Percentiles rank a stretch among this genome's conserved stretches.
Conservation (phyloP, 1,139 yeast genomes). For the Kazachstania sp. region DNA sequence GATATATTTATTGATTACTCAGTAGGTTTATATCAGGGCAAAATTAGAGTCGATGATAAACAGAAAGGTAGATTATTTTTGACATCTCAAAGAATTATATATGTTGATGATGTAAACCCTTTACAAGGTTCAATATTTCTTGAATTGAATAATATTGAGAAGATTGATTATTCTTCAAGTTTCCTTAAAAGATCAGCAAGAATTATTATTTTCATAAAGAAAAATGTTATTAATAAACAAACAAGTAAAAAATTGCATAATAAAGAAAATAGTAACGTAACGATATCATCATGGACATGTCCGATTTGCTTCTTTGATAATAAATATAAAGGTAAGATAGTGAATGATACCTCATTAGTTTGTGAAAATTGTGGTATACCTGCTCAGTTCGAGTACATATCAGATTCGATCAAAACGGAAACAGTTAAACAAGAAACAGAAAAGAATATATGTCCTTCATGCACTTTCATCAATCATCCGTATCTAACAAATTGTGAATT, state of each 20-base stretch:
- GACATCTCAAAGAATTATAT: constrained; percentile 65
- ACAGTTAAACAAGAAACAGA: constrained; percentile 1
- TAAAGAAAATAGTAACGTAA: constrained; percentile 16
- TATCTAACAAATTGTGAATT: constrained; percentile 72
- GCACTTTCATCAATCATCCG: constrained; percentile 84
- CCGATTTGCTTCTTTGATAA: constrained; percentile 54
- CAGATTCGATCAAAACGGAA: constrained; percentile 19
- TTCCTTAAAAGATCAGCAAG: constrained; percentile 78
- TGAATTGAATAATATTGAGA: constrained; percentile 39
- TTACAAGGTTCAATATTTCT: constrained; percentile 42
- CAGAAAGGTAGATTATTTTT: constrained; percentile 75
- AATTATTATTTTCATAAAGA: constrained; percentile 37
- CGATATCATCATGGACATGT: constrained; percentile 55
- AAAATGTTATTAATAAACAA: not conserved
- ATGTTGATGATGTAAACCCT: constrained; percentile 48
- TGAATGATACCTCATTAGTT: constrained; percentile 37
- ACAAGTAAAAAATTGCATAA: constrained; percentile 4
- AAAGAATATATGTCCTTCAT: constrained; percentile 52
- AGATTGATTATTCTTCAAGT: constrained; percentile 45
- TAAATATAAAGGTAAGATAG: constrained; percentile 24
- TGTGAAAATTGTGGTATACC: constrained; percentile 77
- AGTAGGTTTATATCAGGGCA: constrained; percentile 67
- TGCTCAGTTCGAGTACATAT: constrained; percentile 34
- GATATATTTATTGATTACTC: constrained; percentile 44
- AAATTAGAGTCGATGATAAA: constrained; percentile 49